phyloP scores from a whole-genome alignment of 352 stramenopile genomes.

The Globisporangium ultimum region DNA sequence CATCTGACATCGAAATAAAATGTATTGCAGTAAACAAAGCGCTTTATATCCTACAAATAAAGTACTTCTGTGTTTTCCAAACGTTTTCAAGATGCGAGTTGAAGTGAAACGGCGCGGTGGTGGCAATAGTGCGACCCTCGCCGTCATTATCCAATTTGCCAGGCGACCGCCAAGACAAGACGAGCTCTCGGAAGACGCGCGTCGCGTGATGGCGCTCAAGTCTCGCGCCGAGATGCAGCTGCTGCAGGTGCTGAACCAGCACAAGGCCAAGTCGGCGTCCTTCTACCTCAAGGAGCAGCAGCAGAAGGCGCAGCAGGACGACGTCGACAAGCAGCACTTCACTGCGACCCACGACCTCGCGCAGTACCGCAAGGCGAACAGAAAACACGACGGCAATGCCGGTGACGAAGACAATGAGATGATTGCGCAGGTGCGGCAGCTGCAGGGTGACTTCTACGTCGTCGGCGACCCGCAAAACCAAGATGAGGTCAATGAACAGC shows the following conservation, averaged over 20 bases:
- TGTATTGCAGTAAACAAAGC: too few relatives aligned
- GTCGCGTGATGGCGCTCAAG: conserved; percentile 28
- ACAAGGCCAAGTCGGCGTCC: conserved; percentile 39
- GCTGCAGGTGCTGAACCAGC: conserved; percentile 42
- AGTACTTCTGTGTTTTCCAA: too few relatives aligned
- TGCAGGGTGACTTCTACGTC: conserved; percentile 39
- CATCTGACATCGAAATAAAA: too few relatives aligned
- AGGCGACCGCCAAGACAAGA: too few relatives aligned
- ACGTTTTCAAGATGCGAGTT: too few relatives aligned
- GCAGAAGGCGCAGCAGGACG: conserved; percentile 20
- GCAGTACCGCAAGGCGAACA: conserved; percentile 6
- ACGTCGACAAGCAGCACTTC: conserved; percentile 8
- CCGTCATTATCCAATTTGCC: too few relatives aligned
- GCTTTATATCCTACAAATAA: too few relatives aligned
- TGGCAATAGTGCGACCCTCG: too few relatives aligned
- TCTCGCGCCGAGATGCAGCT: conserved; percentile 52
- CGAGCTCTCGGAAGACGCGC: too few relatives aligned
- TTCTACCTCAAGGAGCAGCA: conserved; percentile 44
- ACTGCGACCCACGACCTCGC: not conserved
- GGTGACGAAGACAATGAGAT: conserved; percentile 34
- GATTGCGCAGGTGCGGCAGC: conserved; percentile 48
- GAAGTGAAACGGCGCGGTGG: too few relatives aligned
- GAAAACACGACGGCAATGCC: conserved; percentile 11
- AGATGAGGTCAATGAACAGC: too few relatives aligned
- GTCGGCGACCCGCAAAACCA: conserved; percentile 5